Conservation (phyloP, 2,329 filamentous ascomycete species). For the Exophiala sp. region DNA sequence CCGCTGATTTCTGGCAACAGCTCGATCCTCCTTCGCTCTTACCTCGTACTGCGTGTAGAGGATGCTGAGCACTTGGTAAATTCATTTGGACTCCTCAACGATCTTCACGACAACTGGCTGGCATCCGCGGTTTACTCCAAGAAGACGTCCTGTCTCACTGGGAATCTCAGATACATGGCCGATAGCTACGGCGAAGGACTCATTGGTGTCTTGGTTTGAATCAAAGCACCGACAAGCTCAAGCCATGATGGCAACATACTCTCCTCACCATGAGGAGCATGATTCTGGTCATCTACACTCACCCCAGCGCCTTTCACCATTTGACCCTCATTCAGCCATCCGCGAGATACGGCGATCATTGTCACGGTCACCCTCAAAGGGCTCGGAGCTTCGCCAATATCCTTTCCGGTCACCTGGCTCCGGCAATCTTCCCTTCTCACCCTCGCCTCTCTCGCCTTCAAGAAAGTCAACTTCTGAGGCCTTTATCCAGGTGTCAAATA, state of each 20-base stretch:
- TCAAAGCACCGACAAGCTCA: conserved; percentile 6
- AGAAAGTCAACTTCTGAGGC: conserved; percentile 49
- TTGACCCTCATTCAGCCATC: conserved; percentile 75
- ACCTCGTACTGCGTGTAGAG: neutral
- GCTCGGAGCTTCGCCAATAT: conserved; percentile 55
- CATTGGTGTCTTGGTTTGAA: conserved; percentile 13
- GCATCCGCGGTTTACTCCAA: neutral
- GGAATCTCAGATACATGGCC: conserved; percentile 17
- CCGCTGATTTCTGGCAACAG: neutral
- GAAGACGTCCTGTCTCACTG: conserved; percentile 5
- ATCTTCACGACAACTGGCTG: neutral
- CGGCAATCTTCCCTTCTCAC: conserved; percentile 43
- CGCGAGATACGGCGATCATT: conserved; percentile 79
- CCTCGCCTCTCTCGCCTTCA: conserved; percentile 55
- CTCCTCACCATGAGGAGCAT: conserved; percentile 50
- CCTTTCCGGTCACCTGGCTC: conserved; percentile 47
- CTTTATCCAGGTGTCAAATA: conserved; percentile 45
- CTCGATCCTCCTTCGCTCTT: neutral
- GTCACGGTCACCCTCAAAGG: conserved; percentile 87
- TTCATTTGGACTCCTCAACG: neutral
- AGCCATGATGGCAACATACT: conserved; percentile 45
- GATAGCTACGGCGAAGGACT: conserved; percentile 4
- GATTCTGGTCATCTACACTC: conserved; percentile 82
- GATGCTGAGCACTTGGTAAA: neutral
- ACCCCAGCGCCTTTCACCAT: conserved; percentile 73